phyloP scores from a whole-genome alignment of 2,329 filamentous ascomycete species.

The Colletotrichum lupini region DNA sequence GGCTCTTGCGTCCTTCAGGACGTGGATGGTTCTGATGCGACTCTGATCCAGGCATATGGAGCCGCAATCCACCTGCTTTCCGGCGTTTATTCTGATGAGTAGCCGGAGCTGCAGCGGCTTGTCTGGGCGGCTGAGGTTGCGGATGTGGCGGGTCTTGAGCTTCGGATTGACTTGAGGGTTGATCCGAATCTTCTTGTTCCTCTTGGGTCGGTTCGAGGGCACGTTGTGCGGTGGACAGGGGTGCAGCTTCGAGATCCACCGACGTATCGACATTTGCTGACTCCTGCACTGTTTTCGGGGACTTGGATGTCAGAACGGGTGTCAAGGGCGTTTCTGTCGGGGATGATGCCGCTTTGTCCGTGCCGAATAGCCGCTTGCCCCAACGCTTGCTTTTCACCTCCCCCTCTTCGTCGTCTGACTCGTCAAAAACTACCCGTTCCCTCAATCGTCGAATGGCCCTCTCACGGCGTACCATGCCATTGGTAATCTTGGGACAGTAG shows the following conservation, averaged over 20 bases:
- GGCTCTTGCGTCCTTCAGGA: constrained; percentile 49
- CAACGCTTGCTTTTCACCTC: constrained; percentile 50
- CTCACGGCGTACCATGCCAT: constrained; percentile 87
- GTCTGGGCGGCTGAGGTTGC: constrained; percentile 9
- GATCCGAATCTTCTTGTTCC: constrained; percentile 31
- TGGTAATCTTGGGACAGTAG: constrained; percentile 78
- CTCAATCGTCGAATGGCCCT: constrained; percentile 72
- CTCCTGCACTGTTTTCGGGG: constrained; percentile 17
- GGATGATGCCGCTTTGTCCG: constrained; percentile 26
- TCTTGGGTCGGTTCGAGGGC: constrained; percentile 33
- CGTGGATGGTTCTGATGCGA: constrained; percentile 12
- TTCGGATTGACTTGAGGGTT: constrained; percentile 13
- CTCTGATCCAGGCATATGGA: constrained; percentile 17
- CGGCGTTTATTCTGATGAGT: constrained; percentile 21
- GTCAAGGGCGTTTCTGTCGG: constrained; percentile 32
- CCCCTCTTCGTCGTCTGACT: constrained; percentile 44
- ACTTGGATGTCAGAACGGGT: constrained; percentile 21
- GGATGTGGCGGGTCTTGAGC: neutral
- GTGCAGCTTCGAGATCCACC: constrained; percentile 18
- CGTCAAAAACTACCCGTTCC: constrained; percentile 60
- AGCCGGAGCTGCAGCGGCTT: constrained; percentile 3
- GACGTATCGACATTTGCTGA: neutral
- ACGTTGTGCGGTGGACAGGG: neutral
- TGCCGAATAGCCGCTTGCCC: constrained; percentile 48
- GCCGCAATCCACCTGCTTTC: constrained; percentile 23